A percentile compares a stretch with the other conserved stretches of the same genome.
Evolutionary conservation across 1,139 yeast species (phyloP).

Genomic region (Citeromyces hawaiiensis): DNA sequence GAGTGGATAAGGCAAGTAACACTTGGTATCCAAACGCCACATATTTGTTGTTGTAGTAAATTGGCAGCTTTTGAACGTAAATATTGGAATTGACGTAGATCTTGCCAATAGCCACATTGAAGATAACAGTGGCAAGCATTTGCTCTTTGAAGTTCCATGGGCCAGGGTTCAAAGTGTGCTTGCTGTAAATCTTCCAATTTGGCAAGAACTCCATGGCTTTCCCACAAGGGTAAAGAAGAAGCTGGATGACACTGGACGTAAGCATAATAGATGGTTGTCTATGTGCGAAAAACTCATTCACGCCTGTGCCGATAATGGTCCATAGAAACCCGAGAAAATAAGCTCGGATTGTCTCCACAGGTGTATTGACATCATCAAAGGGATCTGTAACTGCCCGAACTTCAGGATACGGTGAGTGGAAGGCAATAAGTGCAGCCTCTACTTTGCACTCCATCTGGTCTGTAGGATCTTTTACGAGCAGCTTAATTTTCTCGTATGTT

Average conservation of each 20-base stretch:
- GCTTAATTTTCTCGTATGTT: no score
- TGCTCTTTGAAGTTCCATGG: conserved; percentile 63
- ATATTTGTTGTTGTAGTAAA: conserved; percentile 9
- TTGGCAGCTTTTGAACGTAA: conserved; percentile 7
- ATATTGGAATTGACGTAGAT: conserved; percentile 26
- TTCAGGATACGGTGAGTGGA: conserved; percentile 1
- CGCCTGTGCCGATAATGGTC: background rate
- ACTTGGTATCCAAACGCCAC: conserved; percentile 28
- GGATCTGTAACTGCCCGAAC: background rate
- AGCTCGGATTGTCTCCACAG: background rate
- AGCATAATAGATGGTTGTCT: conserved; percentile 19
- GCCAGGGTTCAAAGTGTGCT: conserved; percentile 36
- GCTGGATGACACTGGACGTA: conserved; percentile 34
- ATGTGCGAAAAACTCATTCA: background rate
- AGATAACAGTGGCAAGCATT: conserved; percentile 40
- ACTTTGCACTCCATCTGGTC: background rate
- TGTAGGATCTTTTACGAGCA: no score
- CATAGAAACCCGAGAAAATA: background rate
- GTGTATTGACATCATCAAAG: background rate
- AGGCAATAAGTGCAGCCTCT: background rate
- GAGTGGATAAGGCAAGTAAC: conserved; percentile 35
- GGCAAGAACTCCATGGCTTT: conserved; percentile 15
- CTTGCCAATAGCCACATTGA: conserved; percentile 18
- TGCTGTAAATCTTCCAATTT: conserved; percentile 16
- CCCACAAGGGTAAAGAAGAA: conserved; percentile 48